Conservation (phyloP, 805 yeast species). For the Candida piceae region DNA sequence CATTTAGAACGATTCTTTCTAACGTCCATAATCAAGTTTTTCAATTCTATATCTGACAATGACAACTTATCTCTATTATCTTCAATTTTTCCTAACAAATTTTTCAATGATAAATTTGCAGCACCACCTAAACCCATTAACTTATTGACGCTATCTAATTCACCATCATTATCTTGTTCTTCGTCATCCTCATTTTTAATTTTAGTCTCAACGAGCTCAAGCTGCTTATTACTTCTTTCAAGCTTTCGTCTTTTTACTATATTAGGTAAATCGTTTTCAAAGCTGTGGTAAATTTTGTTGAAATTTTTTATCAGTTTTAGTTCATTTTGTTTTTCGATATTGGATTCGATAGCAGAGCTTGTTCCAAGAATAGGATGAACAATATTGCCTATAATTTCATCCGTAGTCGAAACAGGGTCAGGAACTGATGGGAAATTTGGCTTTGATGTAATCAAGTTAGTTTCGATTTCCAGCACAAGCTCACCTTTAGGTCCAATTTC, state of each 20-base stretch:
- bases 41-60: conserved; percentile 76
- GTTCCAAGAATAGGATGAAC: conserved; percentile 33
- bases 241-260: conserved; percentile 68
- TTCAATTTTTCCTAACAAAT: conserved; percentile 74
- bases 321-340: conserved; percentile 35
- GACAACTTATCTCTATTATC: conserved; percentile 68
- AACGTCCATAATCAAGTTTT: conserved; percentile 84
- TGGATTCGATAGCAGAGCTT: conserved; percentile 35
- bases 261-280: conserved; percentile 74
- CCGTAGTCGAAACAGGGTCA: conserved; percentile 22
- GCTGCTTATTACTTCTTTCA: conserved; percentile 73
- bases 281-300: conserved; percentile 68
- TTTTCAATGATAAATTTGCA: conserved; percentile 72
- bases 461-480: conserved; percentile 13
- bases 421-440: conserved; percentile 26
- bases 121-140: conserved; percentile 48
- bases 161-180: conserved; percentile 14
- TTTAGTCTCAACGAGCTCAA: conserved; percentile 36
- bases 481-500: conserved; percentile 11
- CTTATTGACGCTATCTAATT: conserved; percentile 24
- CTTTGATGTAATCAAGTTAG: conserved; percentile 19
- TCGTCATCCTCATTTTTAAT: conserved; percentile 13
- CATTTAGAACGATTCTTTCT: conserved; percentile 94
- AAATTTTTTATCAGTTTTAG: conserved; percentile 50
- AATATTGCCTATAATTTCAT: conserved; percentile 30